Base-by-base conservation (phyloP, 441 rosid species). In the Macaranga tanarius region DNA sequence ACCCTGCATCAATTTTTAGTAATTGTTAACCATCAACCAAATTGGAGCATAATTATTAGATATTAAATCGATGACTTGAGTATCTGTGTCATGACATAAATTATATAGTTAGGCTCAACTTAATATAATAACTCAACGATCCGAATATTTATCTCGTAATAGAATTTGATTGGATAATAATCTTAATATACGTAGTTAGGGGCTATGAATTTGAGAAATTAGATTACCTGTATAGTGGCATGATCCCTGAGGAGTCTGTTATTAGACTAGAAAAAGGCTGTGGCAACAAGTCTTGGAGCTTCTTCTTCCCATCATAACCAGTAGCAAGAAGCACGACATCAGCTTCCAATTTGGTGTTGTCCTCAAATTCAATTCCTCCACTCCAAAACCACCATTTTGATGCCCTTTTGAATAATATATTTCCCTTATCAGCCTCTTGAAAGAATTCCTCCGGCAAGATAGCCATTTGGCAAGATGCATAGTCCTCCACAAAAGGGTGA, bases 391-490 rank as follows among this genome's bases (percentile, higher is more conserved):
- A 82, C 87, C 89, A 88, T 61, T 79, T 84, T 1, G 86, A 31
- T 5, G 87, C 52, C 57, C 73, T 83, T 75, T 79, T 88, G 83
- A 88, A 84, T 75, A 57, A 17, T 25, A 88, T 86, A 15, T 81
- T 86, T 4, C 92, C 92, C 56, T 86, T 79, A 72, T 88, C 86
- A 0, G 89, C 90, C 76, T 82, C 85, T 0, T 71, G 11, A 69
- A 84, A 88, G 85, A 88, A 86, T n/a, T 81, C 78, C 34, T 86
- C 86, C 0, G 92, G 92, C 62, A 88, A 26, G 54, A 82, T 82
- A 6, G 92, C 88, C 88, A 88, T 85, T 58, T 86, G 92, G 74
- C 92, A 88, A 15, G 90, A 80, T 2, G 90, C 89, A 55, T 83
- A 82, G 72, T 86, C 92, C 67, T 88, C 90, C 77, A 72, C 81